Conservation (phyloP, 495 filamentous ascomycete species). For the Penicillium longicatenatum region DNA sequence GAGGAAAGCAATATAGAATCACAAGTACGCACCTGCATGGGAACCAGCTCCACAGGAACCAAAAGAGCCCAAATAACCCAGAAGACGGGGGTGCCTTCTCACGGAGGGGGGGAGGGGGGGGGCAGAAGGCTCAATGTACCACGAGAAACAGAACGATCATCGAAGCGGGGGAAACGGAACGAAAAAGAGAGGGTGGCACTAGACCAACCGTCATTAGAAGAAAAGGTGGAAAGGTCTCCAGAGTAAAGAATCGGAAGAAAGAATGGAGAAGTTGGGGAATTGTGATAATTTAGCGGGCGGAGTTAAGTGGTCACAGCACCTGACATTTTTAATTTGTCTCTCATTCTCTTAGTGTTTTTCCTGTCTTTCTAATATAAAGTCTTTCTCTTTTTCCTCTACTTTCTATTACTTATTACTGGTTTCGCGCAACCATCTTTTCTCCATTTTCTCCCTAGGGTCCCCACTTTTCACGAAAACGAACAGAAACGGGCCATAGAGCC, state of each 20-base stretch:
- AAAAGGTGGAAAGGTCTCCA: conserved; percentile 3
- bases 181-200: conserved; percentile 2
- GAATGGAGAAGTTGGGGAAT: conserved; percentile 4
- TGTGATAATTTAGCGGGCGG: conserved; percentile 14
- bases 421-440: neutral
- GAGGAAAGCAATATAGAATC: conserved; percentile 6
- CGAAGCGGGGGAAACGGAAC: conserved; percentile 42
- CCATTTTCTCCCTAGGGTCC: neutral
- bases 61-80: conserved; percentile 30
- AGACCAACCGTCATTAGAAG: conserved; percentile 18
- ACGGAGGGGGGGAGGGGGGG: conserved; percentile 20
- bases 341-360: neutral
- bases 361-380: neutral
- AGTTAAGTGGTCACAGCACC: conserved; percentile 16
- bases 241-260: conserved; percentile 5
- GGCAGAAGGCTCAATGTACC: conserved; percentile 41
- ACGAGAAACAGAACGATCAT: conserved; percentile 43
- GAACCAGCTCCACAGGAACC: conserved; percentile 38
- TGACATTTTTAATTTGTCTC: conserved; percentile 13
- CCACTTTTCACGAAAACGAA: neutral
- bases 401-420: neutral
- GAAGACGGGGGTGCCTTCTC: conserved; percentile 25
- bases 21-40: conserved; percentile 47
- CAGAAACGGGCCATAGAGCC: conserved; percentile 4
- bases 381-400: neutral